Evolutionary conservation across 2,329 filamentous ascomycete genomes (phyloP).

Genomic region (Zasmidium angulare): DNA sequence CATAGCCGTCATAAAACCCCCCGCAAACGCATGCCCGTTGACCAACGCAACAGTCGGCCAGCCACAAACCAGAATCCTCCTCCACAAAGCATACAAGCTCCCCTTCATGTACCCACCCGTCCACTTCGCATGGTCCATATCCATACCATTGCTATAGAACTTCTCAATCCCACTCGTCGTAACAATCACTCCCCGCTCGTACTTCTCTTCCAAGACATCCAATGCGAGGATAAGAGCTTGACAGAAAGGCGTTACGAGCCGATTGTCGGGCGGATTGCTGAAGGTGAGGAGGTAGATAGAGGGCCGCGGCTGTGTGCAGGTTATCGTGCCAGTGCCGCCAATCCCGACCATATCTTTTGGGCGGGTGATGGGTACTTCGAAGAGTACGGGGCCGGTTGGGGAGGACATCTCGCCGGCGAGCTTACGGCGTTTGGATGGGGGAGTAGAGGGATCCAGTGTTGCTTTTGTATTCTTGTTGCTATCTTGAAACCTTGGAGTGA

Average conservation of each 20-base stretch:
- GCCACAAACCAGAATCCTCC: conserved; percentile 67
- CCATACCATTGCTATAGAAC: conserved; percentile 82
- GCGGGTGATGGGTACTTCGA: conserved; percentile 31
- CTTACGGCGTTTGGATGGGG: neutral
- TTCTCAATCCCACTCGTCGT: conserved; percentile 74
- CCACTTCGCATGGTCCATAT: conserved; percentile 64
- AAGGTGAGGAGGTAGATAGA: conserved; percentile 72
- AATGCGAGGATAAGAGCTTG: conserved; percentile 67
- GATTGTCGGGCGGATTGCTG: conserved; percentile 71
- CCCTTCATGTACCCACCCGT: conserved; percentile 61
- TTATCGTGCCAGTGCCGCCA: conserved; percentile 48
- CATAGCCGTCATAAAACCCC: conserved; percentile 77
- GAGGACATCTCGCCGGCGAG: neutral
- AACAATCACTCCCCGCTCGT: conserved; percentile 70
- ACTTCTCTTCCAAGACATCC: conserved; percentile 69
- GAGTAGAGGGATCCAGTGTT: neutral
- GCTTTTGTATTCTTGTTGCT: no score
- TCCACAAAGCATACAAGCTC: conserved; percentile 64
- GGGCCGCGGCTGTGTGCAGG: conserved; percentile 60
- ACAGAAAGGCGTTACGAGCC: conserved; percentile 68
- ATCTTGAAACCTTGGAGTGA: no score
- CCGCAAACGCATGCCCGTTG: conserved; percentile 80
- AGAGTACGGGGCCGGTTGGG: conserved; percentile 17
- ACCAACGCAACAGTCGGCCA: conserved; percentile 81
- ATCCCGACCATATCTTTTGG: conserved; percentile 1